Evolutionary conservation across 495 filamentous ascomycete genomes (phyloP), one percentile per base, ranked within the genome.

Genomic region (Aspergillus cavernicola): DNA sequence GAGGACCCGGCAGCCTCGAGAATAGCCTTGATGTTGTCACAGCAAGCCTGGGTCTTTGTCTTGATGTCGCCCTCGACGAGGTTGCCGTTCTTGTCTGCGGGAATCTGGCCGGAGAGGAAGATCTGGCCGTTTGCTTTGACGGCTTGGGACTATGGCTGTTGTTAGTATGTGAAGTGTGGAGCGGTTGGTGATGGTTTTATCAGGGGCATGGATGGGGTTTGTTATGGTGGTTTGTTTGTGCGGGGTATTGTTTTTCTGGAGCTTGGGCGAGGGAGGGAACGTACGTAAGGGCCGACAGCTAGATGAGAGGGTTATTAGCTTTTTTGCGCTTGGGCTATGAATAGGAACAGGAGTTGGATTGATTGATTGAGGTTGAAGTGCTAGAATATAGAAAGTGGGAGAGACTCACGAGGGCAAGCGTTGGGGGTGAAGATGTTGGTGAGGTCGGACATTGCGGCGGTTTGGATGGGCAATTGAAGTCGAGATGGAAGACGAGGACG

Each of bases 61-160:
- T 81, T 83, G 62, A 96, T 92, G 61, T 74, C 84, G 35, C 88
- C 90, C 58, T 84, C 67, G 52, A 93, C 72, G 13, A 95, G 79
- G 60, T 85, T 85, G 57, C 89, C 90, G 46, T 80, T 59, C 57
- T 81, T 72, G 65, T 90, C 86, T 56, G 86, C 86, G 56, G 90
- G 92, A 60, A 97, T 91, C 70, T 93, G 90, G 65, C 92, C 92
- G 6, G 92, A 97, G 74, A 91, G 85, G 79, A 89, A 97, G 76
- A 97, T 86, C 59, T 85, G 78, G 42, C 80, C 80, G 50, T 88
- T 84, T 50, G 90, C 90, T 59, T 83, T 84, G 75, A 96, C 86
- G 60, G 90, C 90, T 77, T 96, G 92, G 62, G 90, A 89, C 89
- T 96, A 64, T 50, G 43, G 10, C 6, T 42, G 12, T 36, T 29